phyloP scores from a whole-genome alignment of 2,329 filamentous ascomycete species.

The Beauveria sp. region DNA sequence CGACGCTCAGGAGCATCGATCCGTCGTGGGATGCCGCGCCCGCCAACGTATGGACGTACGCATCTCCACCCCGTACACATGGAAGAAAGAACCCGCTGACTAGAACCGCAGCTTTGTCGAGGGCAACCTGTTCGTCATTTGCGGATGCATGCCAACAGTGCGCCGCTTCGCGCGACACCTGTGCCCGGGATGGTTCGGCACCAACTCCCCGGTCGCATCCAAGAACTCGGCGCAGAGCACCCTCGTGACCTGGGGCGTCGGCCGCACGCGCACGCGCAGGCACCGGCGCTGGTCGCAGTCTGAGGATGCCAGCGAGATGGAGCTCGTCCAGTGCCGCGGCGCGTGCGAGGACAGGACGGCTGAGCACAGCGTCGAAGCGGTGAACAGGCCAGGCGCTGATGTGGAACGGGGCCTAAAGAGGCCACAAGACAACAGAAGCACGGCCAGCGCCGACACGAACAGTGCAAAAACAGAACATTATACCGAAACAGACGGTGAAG shows the following conservation, averaged over 20 bases:
- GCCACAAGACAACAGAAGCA: background rate
- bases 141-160: constrained; percentile 31
- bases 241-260: background rate
- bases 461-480: background rate
- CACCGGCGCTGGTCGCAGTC: background rate
- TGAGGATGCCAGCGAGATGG: background rate
- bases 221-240: constrained; percentile 1
- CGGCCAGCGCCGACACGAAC: background rate
- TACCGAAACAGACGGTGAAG: background rate
- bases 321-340: background rate
- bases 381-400: background rate
- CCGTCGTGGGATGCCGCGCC: constrained; percentile 23
- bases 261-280: constrained; percentile 2
- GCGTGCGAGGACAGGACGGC: background rate
- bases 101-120: constrained; percentile 25
- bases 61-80: constrained; percentile 11
- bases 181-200: background rate
- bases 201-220: background rate
- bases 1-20: constrained; percentile 20
- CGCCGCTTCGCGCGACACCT: constrained; percentile 15
- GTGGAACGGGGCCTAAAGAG: background rate
- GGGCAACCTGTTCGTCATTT: constrained; percentile 32
- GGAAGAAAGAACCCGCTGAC: background rate
- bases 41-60: constrained; percentile 23
- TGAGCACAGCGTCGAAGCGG: background rate